Conservation (phyloP, 129 eudicot species). For the Oenanthe sinensis region DNA sequence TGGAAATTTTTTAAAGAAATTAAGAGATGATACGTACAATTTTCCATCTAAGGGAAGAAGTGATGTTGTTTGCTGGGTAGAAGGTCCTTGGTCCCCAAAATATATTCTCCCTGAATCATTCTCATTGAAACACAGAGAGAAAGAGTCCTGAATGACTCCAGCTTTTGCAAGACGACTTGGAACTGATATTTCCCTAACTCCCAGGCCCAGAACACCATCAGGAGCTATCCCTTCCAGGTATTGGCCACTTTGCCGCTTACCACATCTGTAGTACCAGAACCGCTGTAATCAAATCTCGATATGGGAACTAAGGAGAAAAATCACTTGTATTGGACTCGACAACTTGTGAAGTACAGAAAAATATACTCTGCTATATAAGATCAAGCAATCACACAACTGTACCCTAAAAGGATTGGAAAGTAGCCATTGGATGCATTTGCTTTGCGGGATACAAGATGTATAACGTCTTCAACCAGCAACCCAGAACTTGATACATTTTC, state of each 20-base stretch:
- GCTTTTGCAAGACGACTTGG: slow-evolving; percentile 80
- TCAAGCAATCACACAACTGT: slow-evolving; percentile 10
- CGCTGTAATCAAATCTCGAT: background rate
- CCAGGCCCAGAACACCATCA: slow-evolving; percentile 90
- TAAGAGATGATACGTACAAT: slow-evolving; percentile 32
- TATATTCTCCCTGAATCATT: slow-evolving; percentile 72
- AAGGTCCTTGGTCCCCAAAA: slow-evolving; percentile 79
- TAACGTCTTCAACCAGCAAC: slow-evolving; percentile 75
- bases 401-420: slow-evolving; percentile 71
- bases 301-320: background rate
- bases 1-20: background rate
- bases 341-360: background rate
- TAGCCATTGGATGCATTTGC: slow-evolving; percentile 37
- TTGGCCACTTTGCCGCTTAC: slow-evolving; percentile 79
- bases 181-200: slow-evolving; percentile 69
- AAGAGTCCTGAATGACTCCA: slow-evolving; percentile 53
- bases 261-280: slow-evolving; percentile 52
- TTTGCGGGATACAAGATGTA: slow-evolving; percentile 63
- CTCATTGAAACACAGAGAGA: slow-evolving; percentile 80
- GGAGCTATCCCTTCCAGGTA: slow-evolving; percentile 94
- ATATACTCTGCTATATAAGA: background rate
- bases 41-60: slow-evolving; percentile 60
- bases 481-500: slow-evolving; percentile 80
- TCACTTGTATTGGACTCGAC: background rate
- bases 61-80: slow-evolving; percentile 57